phyloP scores from a whole-genome alignment of 148 eudicot species.

The Euryodendron excelsum region DNA sequence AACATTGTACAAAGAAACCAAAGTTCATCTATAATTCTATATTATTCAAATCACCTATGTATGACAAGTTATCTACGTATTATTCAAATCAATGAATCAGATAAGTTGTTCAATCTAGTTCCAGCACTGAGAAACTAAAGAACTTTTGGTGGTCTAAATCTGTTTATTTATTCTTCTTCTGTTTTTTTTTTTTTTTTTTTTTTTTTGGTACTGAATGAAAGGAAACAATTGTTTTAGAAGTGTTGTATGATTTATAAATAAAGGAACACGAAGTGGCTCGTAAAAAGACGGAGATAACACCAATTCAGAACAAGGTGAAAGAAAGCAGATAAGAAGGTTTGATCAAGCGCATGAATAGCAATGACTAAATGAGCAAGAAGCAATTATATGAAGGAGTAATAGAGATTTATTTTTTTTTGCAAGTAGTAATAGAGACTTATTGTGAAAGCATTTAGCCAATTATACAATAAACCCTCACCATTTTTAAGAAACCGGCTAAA shows the following conservation, averaged over 20 bases:
- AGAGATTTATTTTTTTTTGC: too few relatives aligned
- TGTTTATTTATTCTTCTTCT: neutral
- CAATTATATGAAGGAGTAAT: too few relatives aligned
- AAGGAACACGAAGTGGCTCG: neutral
- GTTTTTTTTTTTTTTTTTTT: neutral
- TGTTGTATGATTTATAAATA: neutral
- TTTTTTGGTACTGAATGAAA: neutral
- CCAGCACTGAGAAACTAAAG: neutral
- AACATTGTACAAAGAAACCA: neutral
- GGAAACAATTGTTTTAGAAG: neutral
- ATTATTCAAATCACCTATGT: neutral
- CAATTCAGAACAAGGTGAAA: neutral
- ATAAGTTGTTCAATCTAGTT: neutral
- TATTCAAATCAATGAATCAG: neutral
- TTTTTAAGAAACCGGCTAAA: constrained; percentile 29
- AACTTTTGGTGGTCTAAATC: neutral
- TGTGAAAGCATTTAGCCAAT: neutral
- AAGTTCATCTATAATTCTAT: neutral
- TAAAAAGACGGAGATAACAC: constrained; percentile 6
- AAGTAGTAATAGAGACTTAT: neutral
- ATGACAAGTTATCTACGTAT: neutral
- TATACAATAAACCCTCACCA: constrained; percentile 17
- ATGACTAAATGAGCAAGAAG: neutral
- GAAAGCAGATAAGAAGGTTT: neutral
- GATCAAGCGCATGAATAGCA: neutral